Conservation (phyloP, 106 monocot genomes). For the Chionographis japonica region DNA sequence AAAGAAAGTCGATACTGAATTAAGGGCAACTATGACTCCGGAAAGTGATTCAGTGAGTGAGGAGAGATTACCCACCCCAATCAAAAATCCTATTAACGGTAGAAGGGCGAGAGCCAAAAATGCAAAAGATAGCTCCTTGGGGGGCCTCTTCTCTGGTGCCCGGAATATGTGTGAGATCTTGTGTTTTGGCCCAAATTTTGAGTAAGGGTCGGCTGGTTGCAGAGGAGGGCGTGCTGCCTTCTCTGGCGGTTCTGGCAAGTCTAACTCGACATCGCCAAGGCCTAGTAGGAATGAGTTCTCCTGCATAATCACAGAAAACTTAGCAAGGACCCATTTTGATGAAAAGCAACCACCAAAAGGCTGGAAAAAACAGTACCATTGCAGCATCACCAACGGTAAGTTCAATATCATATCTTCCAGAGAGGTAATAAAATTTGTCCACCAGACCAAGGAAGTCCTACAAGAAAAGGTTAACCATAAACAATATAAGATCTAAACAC, state of each 20-base stretch:
- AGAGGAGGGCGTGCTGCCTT: conserved; percentile 70
- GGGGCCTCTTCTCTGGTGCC: conserved; percentile 78
- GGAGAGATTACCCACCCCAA: conserved; percentile 55
- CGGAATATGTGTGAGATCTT: conserved; percentile 96
- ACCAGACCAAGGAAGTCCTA: conserved; percentile 95
- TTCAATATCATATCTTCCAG: conserved; percentile 85
- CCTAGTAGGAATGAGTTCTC: conserved; percentile 73
- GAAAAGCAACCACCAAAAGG: not conserved
- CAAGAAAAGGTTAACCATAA: not conserved
- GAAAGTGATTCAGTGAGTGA: not conserved
- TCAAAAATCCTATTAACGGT: conserved; percentile 67
- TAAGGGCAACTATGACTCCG: no score
- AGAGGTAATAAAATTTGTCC: conserved; percentile 89
- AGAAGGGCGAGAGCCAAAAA: conserved; percentile 66
- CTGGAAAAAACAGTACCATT: conserved; percentile 53
- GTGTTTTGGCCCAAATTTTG: conserved; percentile 64
- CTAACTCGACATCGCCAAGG: conserved; percentile 77
- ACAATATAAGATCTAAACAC: not conserved
- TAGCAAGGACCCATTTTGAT: not conserved
- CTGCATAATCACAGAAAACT: conserved; percentile 25
- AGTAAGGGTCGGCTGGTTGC: conserved; percentile 61
- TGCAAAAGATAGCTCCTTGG: conserved; percentile 73
- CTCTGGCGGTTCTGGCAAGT: conserved; percentile 86
- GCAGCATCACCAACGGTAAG: conserved; percentile 83
- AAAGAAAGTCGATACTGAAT: no score